These are phyloP conservation scores for Podila epigama DNA, from an alignment of 192 early-diverging fungal species.

Conservation along the genomic window DNA sequence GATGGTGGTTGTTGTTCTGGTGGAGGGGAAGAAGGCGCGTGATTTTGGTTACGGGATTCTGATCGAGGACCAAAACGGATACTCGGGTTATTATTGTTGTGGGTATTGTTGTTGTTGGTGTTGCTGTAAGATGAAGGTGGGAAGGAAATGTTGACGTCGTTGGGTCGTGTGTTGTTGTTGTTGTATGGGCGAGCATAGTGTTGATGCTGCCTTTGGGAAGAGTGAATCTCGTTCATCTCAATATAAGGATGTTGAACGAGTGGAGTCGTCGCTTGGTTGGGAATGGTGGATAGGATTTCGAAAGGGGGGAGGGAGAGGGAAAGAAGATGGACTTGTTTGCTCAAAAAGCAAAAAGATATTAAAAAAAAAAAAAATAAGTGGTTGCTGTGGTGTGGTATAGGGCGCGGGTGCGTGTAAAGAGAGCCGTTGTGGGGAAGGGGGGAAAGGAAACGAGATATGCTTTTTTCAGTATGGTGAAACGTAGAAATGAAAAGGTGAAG, in stretches of 20 bases:
- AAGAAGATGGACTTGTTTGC: neutral
- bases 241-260: slow-evolving; percentile 17
- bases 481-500: too few species aligned
- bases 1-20: neutral
- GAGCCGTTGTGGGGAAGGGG: neutral
- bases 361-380: neutral
- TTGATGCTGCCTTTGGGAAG: slow-evolving; percentile 1
- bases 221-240: slow-evolving; percentile 29
- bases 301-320: neutral
- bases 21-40: too few species aligned
- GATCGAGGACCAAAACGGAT: too few species aligned
- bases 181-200: neutral
- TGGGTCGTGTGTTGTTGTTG: neutral
- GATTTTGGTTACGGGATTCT: too few species aligned
- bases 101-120: neutral
- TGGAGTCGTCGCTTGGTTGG: slow-evolving; percentile 16
- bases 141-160: neutral
- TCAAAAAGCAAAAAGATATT: neutral
- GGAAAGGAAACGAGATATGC: too few species aligned
- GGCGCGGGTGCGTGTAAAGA: neutral
- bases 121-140: neutral
- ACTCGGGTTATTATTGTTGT: neutral
- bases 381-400: neutral
- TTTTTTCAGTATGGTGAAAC: too few species aligned
- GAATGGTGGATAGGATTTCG: slow-evolving; percentile 1